Percentiles rank a stretch among this genome's conserved stretches.
These are phyloP conservation scores for Venustampulla echinocandica DNA, from an alignment of 495 filamentous ascomycete species.

Conservation along the genomic window DNA sequence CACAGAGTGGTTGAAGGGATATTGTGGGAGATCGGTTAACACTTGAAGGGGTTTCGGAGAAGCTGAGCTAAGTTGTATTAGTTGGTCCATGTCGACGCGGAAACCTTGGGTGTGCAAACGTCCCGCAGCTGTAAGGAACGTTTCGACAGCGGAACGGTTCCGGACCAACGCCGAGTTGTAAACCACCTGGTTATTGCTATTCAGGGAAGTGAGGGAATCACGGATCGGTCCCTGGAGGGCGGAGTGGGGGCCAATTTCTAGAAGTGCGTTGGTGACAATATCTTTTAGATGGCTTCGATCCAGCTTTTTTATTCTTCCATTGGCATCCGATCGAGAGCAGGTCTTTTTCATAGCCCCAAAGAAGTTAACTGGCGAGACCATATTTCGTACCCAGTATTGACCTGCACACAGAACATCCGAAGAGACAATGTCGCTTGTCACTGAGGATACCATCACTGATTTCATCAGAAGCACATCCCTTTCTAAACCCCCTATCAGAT, in stretches of 20 bases:
- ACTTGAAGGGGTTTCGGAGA: slow-evolving; percentile 19
- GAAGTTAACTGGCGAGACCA: slow-evolving; percentile 43
- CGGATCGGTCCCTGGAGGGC: slow-evolving; percentile 52
- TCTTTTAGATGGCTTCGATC: background rate
- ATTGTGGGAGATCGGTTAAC: slow-evolving; percentile 24
- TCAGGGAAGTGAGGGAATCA: slow-evolving; percentile 29
- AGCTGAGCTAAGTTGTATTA: background rate
- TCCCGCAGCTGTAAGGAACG: slow-evolving; percentile 33
- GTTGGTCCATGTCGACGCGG: slow-evolving; percentile 29
- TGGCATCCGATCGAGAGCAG: background rate
- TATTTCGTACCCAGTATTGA: slow-evolving; percentile 45
- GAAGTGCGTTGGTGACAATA: slow-evolving; percentile 23
- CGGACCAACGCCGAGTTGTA: slow-evolving; percentile 30
- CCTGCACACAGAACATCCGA: slow-evolving; percentile 1
- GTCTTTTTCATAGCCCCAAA: slow-evolving; percentile 25
- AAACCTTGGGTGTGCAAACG: slow-evolving; percentile 12
- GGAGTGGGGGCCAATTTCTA: slow-evolving; percentile 59
- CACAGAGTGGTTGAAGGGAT: slow-evolving; percentile 26
- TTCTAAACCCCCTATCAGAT: background rate
- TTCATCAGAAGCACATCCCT: background rate
- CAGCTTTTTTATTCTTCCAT: slow-evolving; percentile 1
- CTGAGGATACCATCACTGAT: background rate
- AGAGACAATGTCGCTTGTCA: background rate
- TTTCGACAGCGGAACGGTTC: slow-evolving; percentile 36
- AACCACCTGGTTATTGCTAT: background rate